Conservation (phyloP, 768 basidiomycete species). For the Cystobasidium ongulense region DNA sequence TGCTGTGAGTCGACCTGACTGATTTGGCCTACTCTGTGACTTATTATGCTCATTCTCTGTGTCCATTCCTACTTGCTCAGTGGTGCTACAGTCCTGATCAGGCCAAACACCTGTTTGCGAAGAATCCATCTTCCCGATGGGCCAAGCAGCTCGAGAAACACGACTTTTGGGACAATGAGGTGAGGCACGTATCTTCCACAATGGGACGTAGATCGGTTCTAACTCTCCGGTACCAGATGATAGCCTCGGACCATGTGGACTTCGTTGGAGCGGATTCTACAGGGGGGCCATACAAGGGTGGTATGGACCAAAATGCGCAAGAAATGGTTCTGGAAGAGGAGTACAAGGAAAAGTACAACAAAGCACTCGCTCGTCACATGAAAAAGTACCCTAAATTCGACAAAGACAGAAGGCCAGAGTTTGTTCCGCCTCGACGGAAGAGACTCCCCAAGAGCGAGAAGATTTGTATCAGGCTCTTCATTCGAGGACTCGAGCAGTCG, state of each 20-base stretch:
- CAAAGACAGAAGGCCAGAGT: neutral
- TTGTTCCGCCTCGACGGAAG: neutral
- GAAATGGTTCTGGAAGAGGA: neutral
- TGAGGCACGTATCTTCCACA: neutral
- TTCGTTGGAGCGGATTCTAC: neutral
- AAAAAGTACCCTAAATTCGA: neutral
- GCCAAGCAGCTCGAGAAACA: neutral
- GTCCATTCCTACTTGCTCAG: neutral
- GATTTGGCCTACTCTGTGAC: neutral
- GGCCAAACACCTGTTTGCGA: neutral
- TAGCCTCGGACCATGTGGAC: neutral
- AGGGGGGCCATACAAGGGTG: neutral
- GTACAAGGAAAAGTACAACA: neutral
- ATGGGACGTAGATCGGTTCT: neutral
- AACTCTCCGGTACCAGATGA: neutral
- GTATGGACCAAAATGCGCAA: neutral
- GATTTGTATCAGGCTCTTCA: neutral
- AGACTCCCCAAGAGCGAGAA: neutral
- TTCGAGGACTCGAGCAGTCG: neutral
- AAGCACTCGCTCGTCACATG: neutral
- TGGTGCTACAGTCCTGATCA: conserved; percentile 1
- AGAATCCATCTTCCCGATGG: neutral
- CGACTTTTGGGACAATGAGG: conserved; percentile 12
- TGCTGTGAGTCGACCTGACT: neutral
- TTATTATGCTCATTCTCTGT: neutral